Base-by-base conservation (phyloP, 371 early-diverging fungal species). In the Apophysomyces trapeziformis region DNA sequence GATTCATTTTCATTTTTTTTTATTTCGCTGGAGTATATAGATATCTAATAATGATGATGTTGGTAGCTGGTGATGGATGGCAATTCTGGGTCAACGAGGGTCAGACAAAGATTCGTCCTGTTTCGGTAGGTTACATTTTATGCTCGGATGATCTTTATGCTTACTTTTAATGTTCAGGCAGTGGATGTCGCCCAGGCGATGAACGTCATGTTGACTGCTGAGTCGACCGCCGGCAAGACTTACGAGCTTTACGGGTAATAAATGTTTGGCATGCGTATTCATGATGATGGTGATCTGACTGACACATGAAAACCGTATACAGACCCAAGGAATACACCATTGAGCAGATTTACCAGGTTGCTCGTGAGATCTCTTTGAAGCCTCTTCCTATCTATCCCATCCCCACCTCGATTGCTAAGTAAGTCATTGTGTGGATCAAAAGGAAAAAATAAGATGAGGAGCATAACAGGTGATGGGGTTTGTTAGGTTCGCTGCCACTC, bases 181-280 rank as follows among this genome's bases (percentile, higher is more conserved):
- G 84, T 91, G 46, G 99, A 98, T 76, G 95, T 98, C 58, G 96
- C 96, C 60, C 77, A 83, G 57, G 96, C 90, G 38, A 85, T 98
- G 67, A 88, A 89, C 65, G 68, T 83, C 61, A 88, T 95, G 80
- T 75, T 89, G 67, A 82, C 86, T 47, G 90, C 90, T 68, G 89
- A 89, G 61, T 80, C 82, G 36, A 88, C 92, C 7, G 84, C 85
- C 36, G 97, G 96, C 58, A 89, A 94, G 83, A 90, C 89, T 26
- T 94, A 91, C 63, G 99, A 98, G 80, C 88, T 98, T 44, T 94
- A 87, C 71, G 96, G 96, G 84, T 88, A 80, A 60, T 21, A 26
- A 26, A 21, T 1, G 2, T 26, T 26, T 26, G 32, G 32, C 32
- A 26, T 26, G 32, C 32, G 32, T 2, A 26, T 26, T 2, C 3